Conservation (phyloP, 148 eudicot genomes). For the Cornus kousa region DNA sequence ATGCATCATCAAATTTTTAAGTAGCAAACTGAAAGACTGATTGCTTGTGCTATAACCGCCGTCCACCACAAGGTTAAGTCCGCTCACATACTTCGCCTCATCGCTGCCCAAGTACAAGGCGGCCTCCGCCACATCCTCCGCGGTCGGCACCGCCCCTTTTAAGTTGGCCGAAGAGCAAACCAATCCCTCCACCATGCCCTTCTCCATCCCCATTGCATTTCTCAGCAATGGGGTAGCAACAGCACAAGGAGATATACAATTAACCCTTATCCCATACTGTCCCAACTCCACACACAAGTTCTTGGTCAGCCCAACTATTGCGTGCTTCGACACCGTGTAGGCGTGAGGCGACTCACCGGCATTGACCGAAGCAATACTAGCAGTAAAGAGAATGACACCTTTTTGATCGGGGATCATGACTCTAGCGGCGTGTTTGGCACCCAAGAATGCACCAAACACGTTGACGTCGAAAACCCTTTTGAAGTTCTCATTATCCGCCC, state of each 20-base stretch:
- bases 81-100: conserved; percentile 45
- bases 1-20: background rate
- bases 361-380: conserved; percentile 30
- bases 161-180: conserved; percentile 19
- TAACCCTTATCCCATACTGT: conserved; percentile 41
- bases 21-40: conserved; percentile 8
- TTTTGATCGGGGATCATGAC: conserved; percentile 44
- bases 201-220: conserved; percentile 9
- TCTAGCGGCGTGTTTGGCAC: conserved; percentile 51
- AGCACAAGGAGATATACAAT: conserved; percentile 32
- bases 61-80: conserved; percentile 45
- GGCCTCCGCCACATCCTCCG: conserved; percentile 40
- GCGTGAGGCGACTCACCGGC: conserved; percentile 34
- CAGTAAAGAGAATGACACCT: conserved; percentile 45
- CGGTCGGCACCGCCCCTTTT: conserved; percentile 21
- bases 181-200: conserved; percentile 9
- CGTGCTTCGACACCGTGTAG: conserved; percentile 44
- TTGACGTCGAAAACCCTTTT: conserved; percentile 33
- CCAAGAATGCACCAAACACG: conserved; percentile 35
- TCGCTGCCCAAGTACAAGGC: conserved; percentile 49
- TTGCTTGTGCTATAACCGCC: conserved; percentile 40
- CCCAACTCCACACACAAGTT: conserved; percentile 44
- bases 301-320: conserved; percentile 36
- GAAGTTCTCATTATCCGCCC: conserved; percentile 20
- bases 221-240: conserved; percentile 28